Evolutionary conservation across 805 yeast genomes (phyloP), one percentile per base, ranked within the genome.

Genomic region (Candida maltosa): DNA sequence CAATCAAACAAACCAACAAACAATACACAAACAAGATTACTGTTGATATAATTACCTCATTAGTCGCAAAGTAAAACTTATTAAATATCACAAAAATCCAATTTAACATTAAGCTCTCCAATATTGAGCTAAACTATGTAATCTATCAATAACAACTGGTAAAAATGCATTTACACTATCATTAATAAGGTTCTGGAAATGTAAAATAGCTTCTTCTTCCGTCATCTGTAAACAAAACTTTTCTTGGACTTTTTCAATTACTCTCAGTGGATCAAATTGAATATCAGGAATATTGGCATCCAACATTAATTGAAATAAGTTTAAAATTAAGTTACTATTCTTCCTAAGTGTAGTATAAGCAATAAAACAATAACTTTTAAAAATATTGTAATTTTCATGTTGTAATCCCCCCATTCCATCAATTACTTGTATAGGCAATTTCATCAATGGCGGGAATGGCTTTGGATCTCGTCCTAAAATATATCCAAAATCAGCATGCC

Each of bases 361-460:
- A 14, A 93, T 91, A 62, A 89, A 93, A 53, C 99, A 93, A 60
- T 89, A 89, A 56, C 87, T 86, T 50, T 94, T 76, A 62, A 93
- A 93, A 43, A 83, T 77, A 44, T 80, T 79, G 58, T 86, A 93
- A 56, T 91, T 89, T 28, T 83, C 84, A 33, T 91, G 87, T 42
- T 75, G 73, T 33, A 87, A 74, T 1, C 97, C 98, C 2, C 99
- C 99, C 87, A 93, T 93, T 0, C 97, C 97, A 46, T 93, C 98
- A 27, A 93, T 85, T 12, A 93, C 83, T 59, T 93, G 98, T 27
- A 93, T 93, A 0, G 98, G 98, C 25, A 93, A 65, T 53, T 93
- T 93, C 97, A 93, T 93, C 62, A 91, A 70, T 1, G 99, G 99
- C 10, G 99, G 97, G 62, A 93, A 93, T 10, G 97, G 97, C 56